These are phyloP conservation scores for Penicillium sp. DNA, from an alignment of 2,329 filamentous ascomycete genomes.

Conservation along the genomic window DNA sequence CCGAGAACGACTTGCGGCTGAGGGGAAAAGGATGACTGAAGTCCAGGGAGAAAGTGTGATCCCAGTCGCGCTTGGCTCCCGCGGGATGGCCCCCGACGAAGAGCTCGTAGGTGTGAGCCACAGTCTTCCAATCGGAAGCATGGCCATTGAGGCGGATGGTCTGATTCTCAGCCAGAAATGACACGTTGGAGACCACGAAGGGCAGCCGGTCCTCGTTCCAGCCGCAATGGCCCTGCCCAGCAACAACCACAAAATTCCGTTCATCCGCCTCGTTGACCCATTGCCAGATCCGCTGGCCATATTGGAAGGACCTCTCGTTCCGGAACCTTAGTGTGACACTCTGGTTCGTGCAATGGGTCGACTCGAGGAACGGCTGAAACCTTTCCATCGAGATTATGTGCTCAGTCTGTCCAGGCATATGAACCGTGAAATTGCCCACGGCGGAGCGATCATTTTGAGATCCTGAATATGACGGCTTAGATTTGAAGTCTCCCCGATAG, in stretches of 20 bases:
- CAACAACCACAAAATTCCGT: slow-evolving; percentile 20
- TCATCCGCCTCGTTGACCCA: slow-evolving; percentile 22
- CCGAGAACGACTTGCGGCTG: slow-evolving; percentile 14
- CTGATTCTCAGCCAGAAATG: slow-evolving; percentile 14
- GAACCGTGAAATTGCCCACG: slow-evolving; percentile 20
- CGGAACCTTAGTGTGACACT: slow-evolving; percentile 17
- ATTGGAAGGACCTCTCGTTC: slow-evolving; percentile 11
- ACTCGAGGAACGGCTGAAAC: slow-evolving; percentile 15
- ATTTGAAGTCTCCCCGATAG: too few relatives aligned
- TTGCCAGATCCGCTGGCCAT: slow-evolving; percentile 17
- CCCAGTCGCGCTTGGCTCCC: slow-evolving; percentile 6
- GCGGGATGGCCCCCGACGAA: slow-evolving; percentile 12
- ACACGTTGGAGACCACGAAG: slow-evolving; percentile 19
- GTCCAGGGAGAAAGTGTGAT: slow-evolving; percentile 10
- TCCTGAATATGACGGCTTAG: too few relatives aligned
- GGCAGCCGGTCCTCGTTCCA: slow-evolving; percentile 22
- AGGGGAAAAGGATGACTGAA: slow-evolving; percentile 18
- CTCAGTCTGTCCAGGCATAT: slow-evolving; percentile 15
- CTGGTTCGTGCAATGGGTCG: slow-evolving; percentile 17
- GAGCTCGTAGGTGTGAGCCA: slow-evolving; percentile 21
- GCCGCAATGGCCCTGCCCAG: slow-evolving; percentile 22
- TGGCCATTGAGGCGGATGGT: slow-evolving; percentile 17
- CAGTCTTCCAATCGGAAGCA: slow-evolving; percentile 18
- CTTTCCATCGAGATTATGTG: slow-evolving; percentile 20
- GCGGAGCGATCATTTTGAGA: slow-evolving; percentile 13